Conservation (phyloP, 2,329 filamentous ascomycete genomes). For the Monosporascus sp. region DNA sequence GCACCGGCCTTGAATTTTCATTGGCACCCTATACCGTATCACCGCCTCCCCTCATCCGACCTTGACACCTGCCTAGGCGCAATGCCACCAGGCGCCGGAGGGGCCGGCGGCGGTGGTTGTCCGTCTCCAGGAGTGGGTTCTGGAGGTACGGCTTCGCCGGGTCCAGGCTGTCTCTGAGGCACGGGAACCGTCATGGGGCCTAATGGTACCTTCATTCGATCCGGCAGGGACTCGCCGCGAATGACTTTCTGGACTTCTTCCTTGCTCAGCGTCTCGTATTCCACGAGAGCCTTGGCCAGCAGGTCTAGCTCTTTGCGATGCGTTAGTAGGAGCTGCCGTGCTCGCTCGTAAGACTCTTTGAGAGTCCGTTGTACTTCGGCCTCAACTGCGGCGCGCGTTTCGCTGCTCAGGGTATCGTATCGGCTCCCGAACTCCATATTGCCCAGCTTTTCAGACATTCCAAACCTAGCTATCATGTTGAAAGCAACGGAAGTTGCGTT, state of each 20-base stretch:
- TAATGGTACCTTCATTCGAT: constrained; percentile 56
- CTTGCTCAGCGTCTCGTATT: constrained; percentile 89
- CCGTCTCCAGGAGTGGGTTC: constrained; percentile 11
- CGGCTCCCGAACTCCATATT: constrained; percentile 83
- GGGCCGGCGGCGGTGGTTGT: constrained; percentile 18
- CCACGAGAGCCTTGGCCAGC: constrained; percentile 80
- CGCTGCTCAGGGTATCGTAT: constrained; percentile 75
- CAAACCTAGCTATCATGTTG: constrained; percentile 79
- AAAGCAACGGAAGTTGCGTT: constrained; percentile 78
- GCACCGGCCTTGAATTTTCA: too few species aligned
- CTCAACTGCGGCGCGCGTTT: constrained; percentile 84
- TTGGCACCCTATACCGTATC: too few species aligned
- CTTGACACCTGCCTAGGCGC: constrained; percentile 6
- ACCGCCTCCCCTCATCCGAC: not conserved
- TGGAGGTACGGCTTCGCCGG: constrained; percentile 14
- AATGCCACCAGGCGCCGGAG: constrained; percentile 18
- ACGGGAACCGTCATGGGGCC: constrained; percentile 64
- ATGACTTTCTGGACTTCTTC: constrained; percentile 89
- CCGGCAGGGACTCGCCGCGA: constrained; percentile 72
- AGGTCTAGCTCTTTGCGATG: constrained; percentile 82
- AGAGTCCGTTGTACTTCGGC: constrained; percentile 79
- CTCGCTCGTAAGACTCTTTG: constrained; percentile 73
- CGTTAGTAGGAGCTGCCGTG: constrained; percentile 62
- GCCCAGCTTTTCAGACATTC: constrained; percentile 83
- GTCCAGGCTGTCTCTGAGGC: constrained; percentile 16